Conservation (phyloP, 768 basidiomycete species). For the Pilatotrama ljubarskyi region DNA sequence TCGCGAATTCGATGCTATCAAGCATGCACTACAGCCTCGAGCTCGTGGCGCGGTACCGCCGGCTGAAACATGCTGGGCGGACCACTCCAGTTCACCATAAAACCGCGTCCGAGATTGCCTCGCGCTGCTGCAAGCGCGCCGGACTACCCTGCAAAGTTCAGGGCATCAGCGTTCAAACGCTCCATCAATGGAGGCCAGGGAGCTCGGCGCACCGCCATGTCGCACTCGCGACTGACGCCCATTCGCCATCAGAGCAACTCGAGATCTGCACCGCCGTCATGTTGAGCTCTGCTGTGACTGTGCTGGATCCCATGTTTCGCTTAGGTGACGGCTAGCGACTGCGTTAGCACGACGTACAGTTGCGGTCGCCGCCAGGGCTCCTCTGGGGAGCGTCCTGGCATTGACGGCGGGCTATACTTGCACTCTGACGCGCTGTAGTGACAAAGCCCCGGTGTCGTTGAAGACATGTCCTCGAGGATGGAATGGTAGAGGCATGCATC, state of each 20-base stretch:
- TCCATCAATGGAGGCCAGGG: neutral
- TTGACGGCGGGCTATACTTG: too few species aligned
- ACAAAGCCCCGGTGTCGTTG: too few species aligned
- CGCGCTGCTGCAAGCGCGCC: neutral
- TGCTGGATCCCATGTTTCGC: neutral
- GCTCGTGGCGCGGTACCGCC: neutral
- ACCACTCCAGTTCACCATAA: too few species aligned
- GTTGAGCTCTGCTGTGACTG: neutral
- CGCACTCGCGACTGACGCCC: neutral
- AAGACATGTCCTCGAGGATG: too few species aligned
- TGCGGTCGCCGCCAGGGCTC: too few species aligned
- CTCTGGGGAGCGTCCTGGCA: too few species aligned
- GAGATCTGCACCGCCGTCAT: neutral
- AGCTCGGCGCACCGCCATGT: conserved; percentile 4
- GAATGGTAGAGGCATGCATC: too few species aligned
- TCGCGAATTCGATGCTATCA: neutral
- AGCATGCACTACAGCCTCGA: neutral
- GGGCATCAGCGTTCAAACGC: neutral
- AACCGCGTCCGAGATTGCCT: neutral
- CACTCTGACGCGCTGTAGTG: too few species aligned
- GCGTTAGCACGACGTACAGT: too few species aligned
- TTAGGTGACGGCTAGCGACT: too few species aligned
- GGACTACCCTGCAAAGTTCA: neutral
- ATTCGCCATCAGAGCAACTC: neutral
- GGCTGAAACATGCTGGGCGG: neutral